Conservation (phyloP, 805 yeast genomes). For the Kuraishia hungarica region DNA sequence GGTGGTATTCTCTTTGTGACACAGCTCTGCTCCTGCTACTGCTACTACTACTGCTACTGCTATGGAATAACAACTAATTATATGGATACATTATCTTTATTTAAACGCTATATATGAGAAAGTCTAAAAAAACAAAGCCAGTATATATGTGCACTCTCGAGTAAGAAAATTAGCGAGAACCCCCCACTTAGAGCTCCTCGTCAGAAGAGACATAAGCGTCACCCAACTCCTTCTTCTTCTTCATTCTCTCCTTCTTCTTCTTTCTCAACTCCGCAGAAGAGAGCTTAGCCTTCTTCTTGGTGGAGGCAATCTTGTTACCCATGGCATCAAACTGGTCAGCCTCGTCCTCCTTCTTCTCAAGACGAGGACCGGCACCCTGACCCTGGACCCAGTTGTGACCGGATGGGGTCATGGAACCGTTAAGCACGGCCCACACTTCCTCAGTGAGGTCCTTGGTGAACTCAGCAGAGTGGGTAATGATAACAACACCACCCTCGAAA, state of each 20-base stretch:
- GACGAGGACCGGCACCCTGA: constrained; percentile 99
- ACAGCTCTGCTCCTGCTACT: not conserved
- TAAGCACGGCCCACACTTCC: constrained; percentile 99
- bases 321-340: constrained; percentile 99
- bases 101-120: not conserved
- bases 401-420: constrained; percentile 99
- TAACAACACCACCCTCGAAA: constrained; percentile 99
- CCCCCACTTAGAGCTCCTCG: constrained; percentile 57
- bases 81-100: not conserved
- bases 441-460: constrained; percentile 99
- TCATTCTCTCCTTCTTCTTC: constrained; percentile 99
- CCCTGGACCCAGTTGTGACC: constrained; percentile 99
- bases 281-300: constrained; percentile 94
- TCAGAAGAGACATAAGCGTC: constrained; percentile 98
- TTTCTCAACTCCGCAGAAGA: constrained; percentile 99
- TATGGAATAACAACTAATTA: too few relatives aligned
- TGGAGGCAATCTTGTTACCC: constrained; percentile 99
- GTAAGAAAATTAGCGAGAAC: not conserved
- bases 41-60: too few relatives aligned
- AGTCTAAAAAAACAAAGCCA: not conserved
- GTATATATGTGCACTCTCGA: not conserved
- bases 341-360: constrained; percentile 93
- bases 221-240: constrained; percentile 99
- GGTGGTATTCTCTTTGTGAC: too few relatives aligned
- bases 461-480: constrained; percentile 99